phyloP scores from a whole-genome alignment of 495 filamentous ascomycete genomes.

The Aspergillus cavernicola region DNA sequence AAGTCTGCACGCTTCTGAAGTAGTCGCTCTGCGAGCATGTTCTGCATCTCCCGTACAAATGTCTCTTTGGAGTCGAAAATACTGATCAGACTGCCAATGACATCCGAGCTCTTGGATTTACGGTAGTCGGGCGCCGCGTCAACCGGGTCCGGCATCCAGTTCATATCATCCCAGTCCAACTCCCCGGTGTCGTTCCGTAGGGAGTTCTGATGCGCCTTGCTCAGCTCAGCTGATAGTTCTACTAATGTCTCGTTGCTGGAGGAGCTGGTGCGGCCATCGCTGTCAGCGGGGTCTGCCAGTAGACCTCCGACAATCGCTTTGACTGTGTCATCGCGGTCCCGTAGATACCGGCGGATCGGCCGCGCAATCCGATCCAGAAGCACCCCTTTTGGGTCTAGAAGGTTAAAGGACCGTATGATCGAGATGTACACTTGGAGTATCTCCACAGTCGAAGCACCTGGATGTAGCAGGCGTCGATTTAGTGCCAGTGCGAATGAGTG shows the following conservation, averaged over 20 bases:
- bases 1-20: constrained; percentile 67
- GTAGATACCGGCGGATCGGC: constrained; percentile 80
- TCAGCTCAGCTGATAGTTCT: constrained; percentile 74
- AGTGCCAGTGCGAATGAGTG: constrained; percentile 65
- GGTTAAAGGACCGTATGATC: constrained; percentile 83
- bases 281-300: constrained; percentile 61
- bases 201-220: constrained; percentile 52
- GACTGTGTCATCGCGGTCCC: constrained; percentile 90
- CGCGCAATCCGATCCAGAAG: constrained; percentile 81
- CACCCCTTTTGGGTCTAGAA: constrained; percentile 89
- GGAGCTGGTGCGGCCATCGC: constrained; percentile 32
- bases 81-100: constrained; percentile 86
- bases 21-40: constrained; percentile 76
- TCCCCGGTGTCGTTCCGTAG: constrained; percentile 57
- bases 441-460: constrained; percentile 82
- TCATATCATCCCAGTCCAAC: constrained; percentile 83
- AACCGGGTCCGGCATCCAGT: constrained; percentile 86
- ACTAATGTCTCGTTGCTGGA: constrained; percentile 55
- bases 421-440: constrained; percentile 89
- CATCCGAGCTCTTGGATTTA: constrained; percentile 81
- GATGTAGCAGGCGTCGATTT: constrained; percentile 73
- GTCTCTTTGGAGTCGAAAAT: constrained; percentile 82
- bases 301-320: constrained; percentile 82
- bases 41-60: constrained; percentile 91
- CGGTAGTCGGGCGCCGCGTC: constrained; percentile 91